Percentiles rank a stretch among this genome's conserved stretches.
Conservation (phyloP, 805 yeast species). For the Saccharomycopsis oosterbeekiorum region DNA sequence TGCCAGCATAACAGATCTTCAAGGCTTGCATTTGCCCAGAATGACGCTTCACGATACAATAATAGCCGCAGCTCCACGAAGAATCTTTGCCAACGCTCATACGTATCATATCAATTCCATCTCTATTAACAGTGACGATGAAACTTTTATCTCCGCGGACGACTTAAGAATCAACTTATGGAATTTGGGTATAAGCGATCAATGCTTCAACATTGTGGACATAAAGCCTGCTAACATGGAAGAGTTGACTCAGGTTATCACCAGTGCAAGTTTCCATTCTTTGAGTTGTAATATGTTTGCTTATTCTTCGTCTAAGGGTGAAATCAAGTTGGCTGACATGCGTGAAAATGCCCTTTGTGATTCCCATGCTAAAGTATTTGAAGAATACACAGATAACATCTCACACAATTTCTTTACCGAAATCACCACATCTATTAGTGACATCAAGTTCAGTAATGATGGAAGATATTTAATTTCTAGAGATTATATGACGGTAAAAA, state of each 20-base stretch:
- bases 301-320: constrained; percentile 93
- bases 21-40: constrained; percentile 67
- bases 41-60: constrained; percentile 90
- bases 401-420: constrained; percentile 95
- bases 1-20: constrained; percentile 28
- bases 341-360: constrained; percentile 92
- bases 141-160: constrained; percentile 86
- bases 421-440: constrained; percentile 88
- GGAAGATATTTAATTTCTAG: constrained; percentile 95
- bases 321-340: constrained; percentile 94
- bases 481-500: constrained; percentile 93
- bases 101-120: constrained; percentile 97
- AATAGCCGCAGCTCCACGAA: constrained; percentile 89
- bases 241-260: constrained; percentile 95
- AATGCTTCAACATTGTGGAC: constrained; percentile 93
- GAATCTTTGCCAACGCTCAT: constrained; percentile 89
- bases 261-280: constrained; percentile 96
- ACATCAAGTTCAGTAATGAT: constrained; percentile 82
- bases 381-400: constrained; percentile 87
- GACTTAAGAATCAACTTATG: constrained; percentile 92
- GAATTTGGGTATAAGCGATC: constrained; percentile 91
- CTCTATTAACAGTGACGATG: constrained; percentile 90
- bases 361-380: constrained; percentile 75
- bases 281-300: constrained; percentile 82
- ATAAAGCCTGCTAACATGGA: constrained; percentile 98